phyloP scores from a whole-genome alignment of 306 rosid genomes.

The Quillaja saponaria region DNA sequence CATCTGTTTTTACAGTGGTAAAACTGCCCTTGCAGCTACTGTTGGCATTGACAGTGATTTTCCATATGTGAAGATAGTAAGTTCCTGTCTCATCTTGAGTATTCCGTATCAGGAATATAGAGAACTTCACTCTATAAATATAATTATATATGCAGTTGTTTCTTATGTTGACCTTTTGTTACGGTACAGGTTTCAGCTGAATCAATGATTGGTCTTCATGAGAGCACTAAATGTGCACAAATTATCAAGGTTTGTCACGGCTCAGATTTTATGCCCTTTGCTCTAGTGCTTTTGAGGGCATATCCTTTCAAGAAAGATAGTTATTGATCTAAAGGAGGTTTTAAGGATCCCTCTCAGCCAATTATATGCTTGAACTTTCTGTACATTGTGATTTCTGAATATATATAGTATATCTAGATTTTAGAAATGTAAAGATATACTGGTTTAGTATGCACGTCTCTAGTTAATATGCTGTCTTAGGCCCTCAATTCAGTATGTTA shows the following conservation, averaged over 20 bases:
- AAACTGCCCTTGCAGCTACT: conserved; percentile 91
- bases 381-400: not conserved
- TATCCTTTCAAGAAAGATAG: conserved; percentile 13
- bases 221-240: conserved; percentile 88
- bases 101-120: conserved; percentile 27
- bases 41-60: conserved; percentile 97
- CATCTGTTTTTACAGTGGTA: conserved; percentile 70
- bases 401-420: conserved; percentile 10
- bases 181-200: conserved; percentile 79
- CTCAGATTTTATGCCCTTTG: conserved; percentile 27
- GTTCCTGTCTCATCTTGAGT: conserved; percentile 34
- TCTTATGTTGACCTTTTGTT: conserved; percentile 26
- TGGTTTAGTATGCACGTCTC: conserved; percentile 23
- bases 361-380: conserved; percentile 26
- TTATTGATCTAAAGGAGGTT: conserved; percentile 28
- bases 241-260: conserved; percentile 81
- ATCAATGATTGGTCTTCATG: conserved; percentile 93
- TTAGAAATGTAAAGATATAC: not conserved
- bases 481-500: conserved; percentile 4
- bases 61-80: conserved; percentile 96
- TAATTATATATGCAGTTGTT: conserved; percentile 20
- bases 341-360: conserved; percentile 17
- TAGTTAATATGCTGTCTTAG: conserved; percentile 13
- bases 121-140: conserved; percentile 15
- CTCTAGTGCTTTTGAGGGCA: conserved; percentile 11